Base-by-base conservation (phyloP, 2,329 filamentous ascomycete genomes). In the Aspergillus awamori region DNA sequence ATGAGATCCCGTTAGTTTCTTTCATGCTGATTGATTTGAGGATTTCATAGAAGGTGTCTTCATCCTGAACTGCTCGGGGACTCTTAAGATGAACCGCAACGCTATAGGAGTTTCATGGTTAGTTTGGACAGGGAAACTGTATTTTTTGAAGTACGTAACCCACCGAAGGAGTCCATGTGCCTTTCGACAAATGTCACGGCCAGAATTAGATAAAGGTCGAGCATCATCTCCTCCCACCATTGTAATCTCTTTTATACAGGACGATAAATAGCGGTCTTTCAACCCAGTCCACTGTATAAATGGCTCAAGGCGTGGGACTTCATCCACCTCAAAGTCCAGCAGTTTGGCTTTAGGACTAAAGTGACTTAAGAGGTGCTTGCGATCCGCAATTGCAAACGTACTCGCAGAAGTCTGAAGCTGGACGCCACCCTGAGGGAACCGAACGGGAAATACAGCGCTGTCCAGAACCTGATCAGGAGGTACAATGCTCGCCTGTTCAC, bases 221-320 rank as follows among this genome's bases (percentile, higher is more conserved):
- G 57, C 43, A 7, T 39, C 41, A 3, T 60, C 58, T 41, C 51
- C 39, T 24, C 22, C 56, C 8, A 59, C 28, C 11, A 52, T 15
- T 13, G 62, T 59, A 2, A 63, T 61, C 36, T 63, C 62, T 26
- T 63, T 63, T n/a, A 63, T 26, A 24, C 36, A 59, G n/a, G 15
- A 26, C 6, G 62, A 61, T 13, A 63, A 43, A 24, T 63, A 63
- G 24, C 62, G 62, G 24, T 22, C 10, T 6, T 57, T 47, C 2
- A 63, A 39, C 4, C 43, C 33, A 38, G 38, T 36, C 62, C 62
- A 63, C 5, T 24, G n/a, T 1, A 63, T 11, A 36, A 63, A 63
- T 17, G 52, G 59, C 26, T 41, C 56, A 39, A 63, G 33, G 20
- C 59, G 59, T 36, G 20, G 55, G 8, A 57, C 36, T 11, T 63